A percentile compares a stretch with the other conserved stretches of the same genome.
Evolutionary conservation across 2,329 filamentous ascomycete genomes (phyloP).

Genomic region (Alternaria viburni): DNA sequence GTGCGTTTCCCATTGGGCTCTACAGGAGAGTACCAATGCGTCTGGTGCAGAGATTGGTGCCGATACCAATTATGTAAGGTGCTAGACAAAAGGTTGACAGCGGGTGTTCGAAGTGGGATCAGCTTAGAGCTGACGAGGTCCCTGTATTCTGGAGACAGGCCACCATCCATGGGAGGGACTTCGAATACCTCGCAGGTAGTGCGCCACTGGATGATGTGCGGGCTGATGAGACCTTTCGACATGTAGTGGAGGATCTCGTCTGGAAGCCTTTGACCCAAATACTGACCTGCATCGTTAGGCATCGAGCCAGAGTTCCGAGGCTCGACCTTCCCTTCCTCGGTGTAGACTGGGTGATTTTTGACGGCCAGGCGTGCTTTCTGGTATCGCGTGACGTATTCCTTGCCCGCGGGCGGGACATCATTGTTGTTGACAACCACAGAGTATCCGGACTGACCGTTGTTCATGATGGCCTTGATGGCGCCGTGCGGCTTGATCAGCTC

Average conservation of each 20-base stretch:
- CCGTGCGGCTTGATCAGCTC: conserved; percentile 70
- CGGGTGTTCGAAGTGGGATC: conserved; percentile 74
- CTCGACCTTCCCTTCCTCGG: conserved; percentile 75
- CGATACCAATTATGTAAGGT: conserved; percentile 83
- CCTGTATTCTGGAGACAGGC: conserved; percentile 79
- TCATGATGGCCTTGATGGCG: conserved; percentile 77
- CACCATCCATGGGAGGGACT: conserved; percentile 83
- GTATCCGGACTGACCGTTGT: conserved; percentile 70
- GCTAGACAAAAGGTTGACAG: conserved; percentile 78
- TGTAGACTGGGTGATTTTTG: conserved; percentile 85
- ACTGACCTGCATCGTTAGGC: conserved; percentile 84
- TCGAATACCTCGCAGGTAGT: conserved; percentile 80
- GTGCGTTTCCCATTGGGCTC: conserved; percentile 34
- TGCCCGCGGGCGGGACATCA: conserved; percentile 75
- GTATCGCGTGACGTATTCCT: conserved; percentile 84
- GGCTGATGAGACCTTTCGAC: conserved; percentile 78
- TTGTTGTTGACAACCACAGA: conserved; percentile 78
- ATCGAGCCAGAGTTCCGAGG: conserved; percentile 75
- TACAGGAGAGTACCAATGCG: conserved; percentile 73
- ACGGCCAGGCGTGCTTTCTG: conserved; percentile 84
- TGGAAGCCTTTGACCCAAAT: conserved; percentile 87
- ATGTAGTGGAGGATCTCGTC: conserved; percentile 91
- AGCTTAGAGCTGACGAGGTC: conserved; percentile 77
- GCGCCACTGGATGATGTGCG: conserved; percentile 81
- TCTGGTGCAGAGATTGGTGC: conserved; percentile 77